A percentile compares a stretch with the other conserved stretches of the same genome.
These are phyloP conservation scores for Jacaranda mimosifolia DNA, from an alignment of 257 asterid species.

Conservation along the genomic window DNA sequence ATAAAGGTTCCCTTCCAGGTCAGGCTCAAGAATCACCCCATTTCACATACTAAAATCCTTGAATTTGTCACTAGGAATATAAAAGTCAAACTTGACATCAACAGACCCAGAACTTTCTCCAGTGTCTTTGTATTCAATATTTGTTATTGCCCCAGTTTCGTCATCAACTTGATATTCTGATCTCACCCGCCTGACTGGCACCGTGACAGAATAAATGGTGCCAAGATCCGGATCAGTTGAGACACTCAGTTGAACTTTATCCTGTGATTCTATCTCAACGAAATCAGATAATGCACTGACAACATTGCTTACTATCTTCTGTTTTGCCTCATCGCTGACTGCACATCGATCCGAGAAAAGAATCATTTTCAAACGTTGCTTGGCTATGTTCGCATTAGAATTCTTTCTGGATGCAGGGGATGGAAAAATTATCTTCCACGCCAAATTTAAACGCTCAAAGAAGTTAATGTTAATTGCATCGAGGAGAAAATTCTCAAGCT, in stretches of 20 bases:
- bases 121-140: slow-evolving; percentile 77
- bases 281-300: slow-evolving; percentile 83
- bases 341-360: slow-evolving; percentile 95
- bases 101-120: slow-evolving; percentile 89
- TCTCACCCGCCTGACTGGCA: slow-evolving; percentile 76
- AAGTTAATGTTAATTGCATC: slow-evolving; percentile 76
- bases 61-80: slow-evolving; percentile 67
- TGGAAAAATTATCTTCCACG: slow-evolving; percentile 96
- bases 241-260: slow-evolving; percentile 87
- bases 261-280: slow-evolving; percentile 95
- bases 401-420: slow-evolving; percentile 63
- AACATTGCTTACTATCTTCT: slow-evolving; percentile 83
- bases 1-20: not conserved
- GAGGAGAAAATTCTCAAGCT: slow-evolving; percentile 78
- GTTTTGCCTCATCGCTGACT: slow-evolving; percentile 94
- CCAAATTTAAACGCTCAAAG: slow-evolving; percentile 83
- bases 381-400: slow-evolving; percentile 91
- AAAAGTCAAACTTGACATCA: slow-evolving; percentile 94
- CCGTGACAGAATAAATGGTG: slow-evolving; percentile 86
- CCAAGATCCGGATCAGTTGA: slow-evolving; percentile 90
- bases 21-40: slow-evolving; percentile 27
- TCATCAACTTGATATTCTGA: slow-evolving; percentile 80
- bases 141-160: slow-evolving; percentile 76
- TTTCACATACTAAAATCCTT: slow-evolving; percentile 42
- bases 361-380: slow-evolving; percentile 92